Evolutionary conservation across 2,329 filamentous ascomycete genomes (phyloP).

Genomic region (Aspergillus alliaceus): DNA sequence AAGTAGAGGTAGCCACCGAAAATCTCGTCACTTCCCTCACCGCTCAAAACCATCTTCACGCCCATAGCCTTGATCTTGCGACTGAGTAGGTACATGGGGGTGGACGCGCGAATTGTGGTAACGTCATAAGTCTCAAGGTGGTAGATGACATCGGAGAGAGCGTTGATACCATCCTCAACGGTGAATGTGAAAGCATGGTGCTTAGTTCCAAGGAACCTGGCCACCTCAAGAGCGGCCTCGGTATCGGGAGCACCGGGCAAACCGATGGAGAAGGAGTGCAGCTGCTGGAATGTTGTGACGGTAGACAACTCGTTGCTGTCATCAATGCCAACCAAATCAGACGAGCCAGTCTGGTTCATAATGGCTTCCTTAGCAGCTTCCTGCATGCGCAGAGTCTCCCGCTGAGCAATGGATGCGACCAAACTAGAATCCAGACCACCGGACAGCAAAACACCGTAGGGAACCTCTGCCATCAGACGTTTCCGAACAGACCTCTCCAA

Average conservation of each 20-base stretch:
- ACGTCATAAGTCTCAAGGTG: slow-evolving; percentile 98
- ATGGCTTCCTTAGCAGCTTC: slow-evolving; percentile 53
- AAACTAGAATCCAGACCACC: slow-evolving; percentile 94
- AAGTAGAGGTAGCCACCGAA: slow-evolving; percentile 99
- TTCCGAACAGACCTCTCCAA: slow-evolving; percentile 93
- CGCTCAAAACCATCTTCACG: slow-evolving; percentile 98
- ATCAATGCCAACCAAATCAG: slow-evolving; percentile 86
- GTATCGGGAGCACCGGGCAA: slow-evolving; percentile 91
- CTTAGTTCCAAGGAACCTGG: slow-evolving; percentile 94
- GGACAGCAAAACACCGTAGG: slow-evolving; percentile 92
- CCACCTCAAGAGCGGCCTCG: slow-evolving; percentile 86
- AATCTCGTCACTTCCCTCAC: slow-evolving; percentile 96
- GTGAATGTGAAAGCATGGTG: slow-evolving; percentile 99
- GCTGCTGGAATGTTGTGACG: slow-evolving; percentile 85
- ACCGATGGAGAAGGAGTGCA: slow-evolving; percentile 99
- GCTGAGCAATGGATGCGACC: slow-evolving; percentile 91
- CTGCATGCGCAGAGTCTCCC: slow-evolving; percentile 80
- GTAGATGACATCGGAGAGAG: slow-evolving; percentile 94
- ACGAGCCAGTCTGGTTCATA: slow-evolving; percentile 44
- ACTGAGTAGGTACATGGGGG: slow-evolving; percentile 95
- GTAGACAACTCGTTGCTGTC: slow-evolving; percentile 87
- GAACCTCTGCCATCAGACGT: slow-evolving; percentile 97
- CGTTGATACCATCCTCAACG: slow-evolving; percentile 94
- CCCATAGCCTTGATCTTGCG: slow-evolving; percentile 99
- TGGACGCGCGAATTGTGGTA: slow-evolving; percentile 96